Evolutionary conservation across 2,329 filamentous ascomycete genomes (phyloP).

Genomic region (Colletotrichum sp.): DNA sequence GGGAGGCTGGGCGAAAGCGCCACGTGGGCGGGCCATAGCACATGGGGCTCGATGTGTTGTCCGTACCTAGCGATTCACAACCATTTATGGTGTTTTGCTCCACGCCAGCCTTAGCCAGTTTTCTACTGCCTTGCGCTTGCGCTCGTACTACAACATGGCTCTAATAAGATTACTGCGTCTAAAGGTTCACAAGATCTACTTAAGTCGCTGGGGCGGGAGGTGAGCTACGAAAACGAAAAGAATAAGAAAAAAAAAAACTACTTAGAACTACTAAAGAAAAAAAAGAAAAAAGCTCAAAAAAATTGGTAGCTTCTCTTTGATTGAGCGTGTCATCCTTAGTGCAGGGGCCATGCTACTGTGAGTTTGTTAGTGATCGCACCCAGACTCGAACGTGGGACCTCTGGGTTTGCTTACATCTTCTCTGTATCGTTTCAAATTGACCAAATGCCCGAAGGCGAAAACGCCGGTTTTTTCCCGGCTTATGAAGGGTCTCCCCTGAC

Average conservation of each 20-base stretch:
- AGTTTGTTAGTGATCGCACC: not conserved
- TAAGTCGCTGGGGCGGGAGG: not conserved
- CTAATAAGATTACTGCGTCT: not conserved
- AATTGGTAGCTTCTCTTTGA: conserved; percentile 72
- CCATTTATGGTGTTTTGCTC: not conserved
- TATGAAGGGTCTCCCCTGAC: not conserved
- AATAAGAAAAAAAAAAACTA: not conserved
- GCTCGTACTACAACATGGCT: not conserved
- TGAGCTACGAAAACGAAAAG: not conserved
- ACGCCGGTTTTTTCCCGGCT: not conserved
- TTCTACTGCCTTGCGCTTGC: not conserved
- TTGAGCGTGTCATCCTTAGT: conserved; percentile 95
- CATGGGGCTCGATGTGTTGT: not conserved
- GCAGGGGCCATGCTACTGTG: conserved; percentile 77
- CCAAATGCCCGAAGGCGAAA: conserved; percentile 32
- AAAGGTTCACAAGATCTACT: not conserved
- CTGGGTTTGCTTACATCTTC: not conserved
- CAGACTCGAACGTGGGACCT: not conserved
- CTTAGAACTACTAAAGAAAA: not conserved
- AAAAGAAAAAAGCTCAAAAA: not conserved
- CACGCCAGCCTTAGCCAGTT: not conserved
- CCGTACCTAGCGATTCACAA: not conserved
- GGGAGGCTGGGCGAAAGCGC: conserved; percentile 1
- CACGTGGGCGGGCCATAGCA: conserved; percentile 5
- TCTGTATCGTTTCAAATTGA: conserved; percentile 32